phyloP scores from a whole-genome alignment of 129 eudicot species.

The Centaurea solstitialis region DNA sequence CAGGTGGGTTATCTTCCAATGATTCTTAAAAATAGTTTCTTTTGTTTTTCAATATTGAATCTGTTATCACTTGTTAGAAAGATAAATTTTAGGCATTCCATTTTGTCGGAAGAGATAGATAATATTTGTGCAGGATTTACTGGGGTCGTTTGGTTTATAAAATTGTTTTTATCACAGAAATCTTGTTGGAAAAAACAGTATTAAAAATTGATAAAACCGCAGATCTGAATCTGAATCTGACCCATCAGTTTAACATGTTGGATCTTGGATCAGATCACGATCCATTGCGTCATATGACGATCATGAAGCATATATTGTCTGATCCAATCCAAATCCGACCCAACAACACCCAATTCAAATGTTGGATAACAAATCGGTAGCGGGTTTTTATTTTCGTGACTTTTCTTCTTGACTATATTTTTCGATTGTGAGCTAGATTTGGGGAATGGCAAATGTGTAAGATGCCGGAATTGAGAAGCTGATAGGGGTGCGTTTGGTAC shows the following conservation, averaged over 20 bases:
- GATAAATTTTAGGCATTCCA: not conserved
- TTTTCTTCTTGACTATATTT: not conserved
- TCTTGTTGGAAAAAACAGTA: not conserved
- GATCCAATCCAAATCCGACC: not conserved
- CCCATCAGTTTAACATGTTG: conserved; percentile 10
- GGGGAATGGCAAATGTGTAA: not conserved
- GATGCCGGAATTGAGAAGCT: not conserved
- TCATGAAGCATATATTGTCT: not conserved
- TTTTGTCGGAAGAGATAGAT: not conserved
- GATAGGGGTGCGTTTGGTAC: not conserved
- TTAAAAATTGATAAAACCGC: conserved; percentile 5
- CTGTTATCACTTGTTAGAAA: conserved; percentile 1
- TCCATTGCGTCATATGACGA: conserved; percentile 20
- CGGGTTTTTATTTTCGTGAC: not conserved
- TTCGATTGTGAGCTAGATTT: not conserved
- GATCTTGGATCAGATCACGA: conserved; percentile 30
- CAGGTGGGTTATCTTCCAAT: conserved; percentile 33
- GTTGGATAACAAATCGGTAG: not conserved
- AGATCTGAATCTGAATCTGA: conserved; percentile 41
- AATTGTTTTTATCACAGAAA: not conserved
- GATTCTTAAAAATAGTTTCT: not conserved
- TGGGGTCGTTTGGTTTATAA: not conserved
- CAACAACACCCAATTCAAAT: conserved; percentile 7
- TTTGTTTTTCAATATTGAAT: not conserved
- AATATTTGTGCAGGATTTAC: not conserved